phyloP scores from a whole-genome alignment of 257 asterid genomes.

The Echium plantagineum region DNA sequence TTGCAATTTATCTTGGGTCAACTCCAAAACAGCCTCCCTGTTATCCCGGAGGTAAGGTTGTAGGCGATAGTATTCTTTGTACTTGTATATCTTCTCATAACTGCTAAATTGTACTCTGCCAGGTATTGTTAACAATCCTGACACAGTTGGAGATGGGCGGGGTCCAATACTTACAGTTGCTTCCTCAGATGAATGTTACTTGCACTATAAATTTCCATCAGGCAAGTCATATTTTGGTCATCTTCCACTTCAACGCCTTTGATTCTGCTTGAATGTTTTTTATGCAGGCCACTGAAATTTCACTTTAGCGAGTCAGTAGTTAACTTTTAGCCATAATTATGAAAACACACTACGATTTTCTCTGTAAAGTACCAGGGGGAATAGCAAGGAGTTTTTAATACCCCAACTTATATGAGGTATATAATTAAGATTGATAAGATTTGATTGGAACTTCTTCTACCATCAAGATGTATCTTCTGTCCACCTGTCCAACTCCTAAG shows the following conservation, averaged over 20 bases:
- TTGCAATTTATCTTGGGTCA: too few relatives aligned
- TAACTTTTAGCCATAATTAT: not conserved
- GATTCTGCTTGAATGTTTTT: not conserved
- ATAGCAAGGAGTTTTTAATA: not conserved
- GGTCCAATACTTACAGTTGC: conserved; percentile 56
- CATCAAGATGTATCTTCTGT: too few relatives aligned
- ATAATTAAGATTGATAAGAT: too few relatives aligned
- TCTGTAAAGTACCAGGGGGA: not conserved
- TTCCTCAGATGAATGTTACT: conserved; percentile 72
- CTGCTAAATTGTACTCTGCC: conserved; percentile 14
- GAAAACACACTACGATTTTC: not conserved
- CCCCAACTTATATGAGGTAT: too few relatives aligned
- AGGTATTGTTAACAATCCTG: conserved; percentile 83
- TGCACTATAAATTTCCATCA: conserved; percentile 84
- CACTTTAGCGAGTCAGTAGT: not conserved
- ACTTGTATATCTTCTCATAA: not conserved
- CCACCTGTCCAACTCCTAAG: too few relatives aligned
- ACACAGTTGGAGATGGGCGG: conserved; percentile 97
- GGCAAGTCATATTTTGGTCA: conserved; percentile 29
- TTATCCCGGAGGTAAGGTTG: too few relatives aligned
- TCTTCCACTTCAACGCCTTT: not conserved
- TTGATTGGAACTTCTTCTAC: too few relatives aligned
- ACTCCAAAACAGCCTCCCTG: too few relatives aligned
- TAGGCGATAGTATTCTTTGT: not conserved
- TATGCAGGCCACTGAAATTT: not conserved